Base-by-base conservation (phyloP, 2,329 filamentous ascomycete species). In the Colletotrichum sp. region DNA sequence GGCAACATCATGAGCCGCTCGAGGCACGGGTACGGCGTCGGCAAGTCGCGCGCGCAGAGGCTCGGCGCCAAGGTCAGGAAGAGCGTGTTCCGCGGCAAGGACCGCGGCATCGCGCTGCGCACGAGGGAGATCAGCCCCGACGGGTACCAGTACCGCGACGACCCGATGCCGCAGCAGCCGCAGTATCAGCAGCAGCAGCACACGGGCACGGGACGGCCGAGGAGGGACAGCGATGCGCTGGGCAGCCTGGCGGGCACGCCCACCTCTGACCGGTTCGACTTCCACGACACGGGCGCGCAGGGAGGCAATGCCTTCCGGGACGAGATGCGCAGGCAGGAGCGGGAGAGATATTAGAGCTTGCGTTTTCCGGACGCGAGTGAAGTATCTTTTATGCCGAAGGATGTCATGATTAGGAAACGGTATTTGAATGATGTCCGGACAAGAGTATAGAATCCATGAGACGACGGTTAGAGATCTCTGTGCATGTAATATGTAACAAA, bases 1-100 rank as follows among this genome's bases (percentile, higher is more conserved):
- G 89, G 88, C 69, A 89, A 88, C 79, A 83, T 91, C 82, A 89
- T 91, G 86, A 84, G 87, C 79, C 86, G 88, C 67, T 78, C 79
- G 57, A 82, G 86, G 36, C 80, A 85, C 77, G 87, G 89, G 55
- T 89, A 89, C 81, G 87, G 88, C 74, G 83, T 86, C 72, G 81
- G 83, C 68, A 83, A 83, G 80, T 81, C 80, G 62, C 84, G 84
- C 72, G 83, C 81, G 77, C 80, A 85, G 77, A 84, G 87, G 76
- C 78, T 83, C 72, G 79, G 82, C 44, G 77, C 55, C 15, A 62
- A 62, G 24, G 80, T 77, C 81, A 84, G 69, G 82, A 86, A 68
- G 81, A 85, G 72, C 72, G 67, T 77, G 12, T 75, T 77, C 52
- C 71, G 60, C 74, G 65, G 57, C 49, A 82, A 82, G 76, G 83